Percentiles rank a stretch among this genome's conserved stretches.
phyloP scores from a whole-genome alignment of 176 grass and related monocot species.

The Oryza brachyantha region DNA sequence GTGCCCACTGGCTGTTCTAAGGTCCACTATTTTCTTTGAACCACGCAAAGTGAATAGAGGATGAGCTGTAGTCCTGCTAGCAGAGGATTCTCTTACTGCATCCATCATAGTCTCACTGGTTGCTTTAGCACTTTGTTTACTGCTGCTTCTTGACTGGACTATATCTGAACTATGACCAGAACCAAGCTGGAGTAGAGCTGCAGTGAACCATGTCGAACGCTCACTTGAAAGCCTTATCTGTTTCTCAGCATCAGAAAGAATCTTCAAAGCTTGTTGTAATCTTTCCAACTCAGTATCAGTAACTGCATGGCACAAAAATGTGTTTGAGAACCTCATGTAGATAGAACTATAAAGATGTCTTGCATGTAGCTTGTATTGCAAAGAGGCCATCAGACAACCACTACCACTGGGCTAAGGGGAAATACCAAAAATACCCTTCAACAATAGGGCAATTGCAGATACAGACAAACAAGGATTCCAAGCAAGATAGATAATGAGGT shows the following conservation, averaged over 20 bases:
- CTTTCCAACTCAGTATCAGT: slow-evolving; percentile 92
- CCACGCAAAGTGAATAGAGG: slow-evolving; percentile 39
- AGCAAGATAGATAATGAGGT: slow-evolving; percentile 6
- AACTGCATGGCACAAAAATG: slow-evolving; percentile 45
- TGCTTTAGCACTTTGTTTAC: slow-evolving; percentile 59
- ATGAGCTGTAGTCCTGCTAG: slow-evolving; percentile 47
- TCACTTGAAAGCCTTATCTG: slow-evolving; percentile 93
- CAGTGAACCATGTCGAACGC: slow-evolving; percentile 95
- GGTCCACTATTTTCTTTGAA: slow-evolving; percentile 41
- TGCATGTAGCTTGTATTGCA: neutral
- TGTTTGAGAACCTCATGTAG: slow-evolving; percentile 12
- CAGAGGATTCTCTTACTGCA: slow-evolving; percentile 48
- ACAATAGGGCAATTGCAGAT: neutral
- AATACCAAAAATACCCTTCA: neutral
- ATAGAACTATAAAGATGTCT: neutral
- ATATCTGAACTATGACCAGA: slow-evolving; percentile 71
- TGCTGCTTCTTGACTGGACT: slow-evolving; percentile 58
- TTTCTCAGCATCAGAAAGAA: slow-evolving; percentile 96
- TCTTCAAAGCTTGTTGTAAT: slow-evolving; percentile 89
- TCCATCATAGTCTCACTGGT: slow-evolving; percentile 46
- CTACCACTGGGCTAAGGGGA: neutral
- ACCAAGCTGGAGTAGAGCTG: slow-evolving; percentile 92
- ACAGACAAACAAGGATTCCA: neutral
- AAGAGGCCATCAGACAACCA: neutral
- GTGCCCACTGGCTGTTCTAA: slow-evolving; percentile 41